These are phyloP conservation scores for Westerdykella ornata DNA, from an alignment of 2,329 filamentous ascomycete genomes.

Conservation along the genomic window DNA sequence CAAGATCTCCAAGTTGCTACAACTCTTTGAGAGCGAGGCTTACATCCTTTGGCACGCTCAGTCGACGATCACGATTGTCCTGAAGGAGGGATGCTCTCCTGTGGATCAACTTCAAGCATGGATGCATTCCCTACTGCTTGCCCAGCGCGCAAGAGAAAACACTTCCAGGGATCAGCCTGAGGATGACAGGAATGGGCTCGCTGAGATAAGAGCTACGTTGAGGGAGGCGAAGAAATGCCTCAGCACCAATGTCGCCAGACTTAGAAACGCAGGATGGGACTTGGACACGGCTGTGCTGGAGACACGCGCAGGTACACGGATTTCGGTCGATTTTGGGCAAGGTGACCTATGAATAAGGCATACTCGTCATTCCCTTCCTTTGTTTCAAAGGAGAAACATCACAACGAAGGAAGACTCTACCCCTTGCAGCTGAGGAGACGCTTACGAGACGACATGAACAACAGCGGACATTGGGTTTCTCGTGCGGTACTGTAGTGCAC, in stretches of 20 bases:
- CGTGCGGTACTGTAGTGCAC: too few relatives aligned
- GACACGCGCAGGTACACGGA: constrained; percentile 49
- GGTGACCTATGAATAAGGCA: too few relatives aligned
- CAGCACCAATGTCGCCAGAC: constrained; percentile 36
- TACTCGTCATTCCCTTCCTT: too few relatives aligned
- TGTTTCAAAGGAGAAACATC: too few relatives aligned
- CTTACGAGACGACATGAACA: background rate
- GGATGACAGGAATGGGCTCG: constrained; percentile 30
- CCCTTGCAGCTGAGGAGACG: too few relatives aligned
- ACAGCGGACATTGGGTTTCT: too few relatives aligned
- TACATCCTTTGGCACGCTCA: constrained; percentile 58
- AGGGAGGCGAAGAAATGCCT: constrained; percentile 41
- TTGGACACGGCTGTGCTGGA: constrained; percentile 58
- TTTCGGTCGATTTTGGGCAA: constrained; percentile 3
- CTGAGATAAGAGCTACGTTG: constrained; percentile 38
- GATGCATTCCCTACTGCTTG: constrained; percentile 53
- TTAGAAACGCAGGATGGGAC: constrained; percentile 58
- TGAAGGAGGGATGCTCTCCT: constrained; percentile 54
- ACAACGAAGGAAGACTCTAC: too few relatives aligned
- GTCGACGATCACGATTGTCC: constrained; percentile 50
- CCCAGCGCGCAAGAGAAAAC: constrained; percentile 15
- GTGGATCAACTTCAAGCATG: constrained; percentile 54
- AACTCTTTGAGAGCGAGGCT: constrained; percentile 45
- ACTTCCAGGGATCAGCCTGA: constrained; percentile 7
- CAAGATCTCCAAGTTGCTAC: constrained; percentile 45